Base-by-base conservation (phyloP, 1,139 yeast species). In the Suhomyces maxii region DNA sequence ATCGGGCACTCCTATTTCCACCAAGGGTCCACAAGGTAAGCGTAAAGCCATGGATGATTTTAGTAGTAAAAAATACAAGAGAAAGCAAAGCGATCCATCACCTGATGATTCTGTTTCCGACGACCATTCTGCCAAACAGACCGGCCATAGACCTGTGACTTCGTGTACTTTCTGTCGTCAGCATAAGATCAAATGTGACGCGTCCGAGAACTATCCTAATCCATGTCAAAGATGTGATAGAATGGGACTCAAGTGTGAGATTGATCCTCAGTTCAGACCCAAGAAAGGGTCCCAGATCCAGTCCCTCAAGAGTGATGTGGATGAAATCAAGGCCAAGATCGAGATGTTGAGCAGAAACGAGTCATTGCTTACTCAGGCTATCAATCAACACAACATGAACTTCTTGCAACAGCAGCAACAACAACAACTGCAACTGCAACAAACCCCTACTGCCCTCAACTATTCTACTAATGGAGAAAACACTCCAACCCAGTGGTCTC, bases 81-180 rank as follows among this genome's bases (percentile, higher is more conserved):
- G 52, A 28, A 49, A 56, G 26, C 37, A 42, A 38, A 36, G 34
- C 26, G 34, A 13, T 10, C 26, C 9, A 13, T 34, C 37, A 6
- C 18, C 38, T 7, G 47, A 37, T 7, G 44, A 40, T 13, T 28
- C 12, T 3, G 35, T 10, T 2, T 32, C 36, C 31, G 40, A 39
- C 18, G 53, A 49, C 34, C 33, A 44, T 13, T 12, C 47, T 14
- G 45, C 60, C 32, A 71, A 70, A 51, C 71, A 67, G 40, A 63
- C 74, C 0, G 77, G 77, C 11, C 91, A 86, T 58, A 71, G 97
- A 46, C 97, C 97, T 0, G 95, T 90, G 2, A 87, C 96, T 0
- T 86, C 96, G 3, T 91, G 98, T 61, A 88, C 96, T 0, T 95
- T 89, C 60, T 91, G 98, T 63, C 82, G 97, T 45, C 97, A 91